phyloP scores from a whole-genome alignment of 345 rosid genomes.

The Bruguiera parviflora region DNA sequence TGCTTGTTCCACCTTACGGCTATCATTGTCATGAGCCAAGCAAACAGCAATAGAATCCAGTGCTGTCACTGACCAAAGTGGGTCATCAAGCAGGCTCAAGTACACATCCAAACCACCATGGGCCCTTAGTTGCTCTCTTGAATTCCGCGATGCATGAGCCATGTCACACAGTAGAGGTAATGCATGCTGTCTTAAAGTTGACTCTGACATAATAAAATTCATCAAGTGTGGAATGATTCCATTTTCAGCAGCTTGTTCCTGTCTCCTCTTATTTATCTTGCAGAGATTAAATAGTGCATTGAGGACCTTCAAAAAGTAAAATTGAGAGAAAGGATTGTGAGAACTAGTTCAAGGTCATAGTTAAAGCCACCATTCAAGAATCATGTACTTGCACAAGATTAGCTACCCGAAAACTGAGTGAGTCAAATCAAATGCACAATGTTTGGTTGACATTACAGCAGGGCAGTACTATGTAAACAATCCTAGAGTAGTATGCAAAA shows the following conservation, averaged over 20 bases:
- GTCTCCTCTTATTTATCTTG: slow-evolving; percentile 99
- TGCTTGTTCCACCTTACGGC: slow-evolving; percentile 90
- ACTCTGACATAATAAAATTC: slow-evolving; percentile 74
- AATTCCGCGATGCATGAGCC: slow-evolving; percentile 99
- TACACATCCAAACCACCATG: slow-evolving; percentile 96
- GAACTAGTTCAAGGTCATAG: neutral
- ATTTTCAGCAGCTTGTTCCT: slow-evolving; percentile 98
- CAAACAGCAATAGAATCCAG: slow-evolving; percentile 95
- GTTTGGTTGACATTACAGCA: no score
- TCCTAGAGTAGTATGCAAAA: no score
- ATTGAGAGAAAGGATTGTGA: neutral
- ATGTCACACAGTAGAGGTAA: slow-evolving; percentile 93
- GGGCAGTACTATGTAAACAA: no score
- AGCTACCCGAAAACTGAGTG: neutral
- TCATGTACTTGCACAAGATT: neutral
- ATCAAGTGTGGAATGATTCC: slow-evolving; percentile 98
- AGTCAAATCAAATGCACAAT: neutral
- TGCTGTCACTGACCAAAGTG: slow-evolving; percentile 86
- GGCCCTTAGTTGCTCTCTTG: slow-evolving; percentile 95
- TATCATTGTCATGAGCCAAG: slow-evolving; percentile 97
- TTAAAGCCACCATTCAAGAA: neutral
- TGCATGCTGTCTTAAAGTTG: slow-evolving; percentile 77
- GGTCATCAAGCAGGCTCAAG: slow-evolving; percentile 84
- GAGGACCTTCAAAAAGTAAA: slow-evolving; percentile 64
- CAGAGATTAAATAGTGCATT: slow-evolving; percentile 91